Conservation (phyloP, 805 yeast species). For the Wickerhamiella azyma region DNA sequence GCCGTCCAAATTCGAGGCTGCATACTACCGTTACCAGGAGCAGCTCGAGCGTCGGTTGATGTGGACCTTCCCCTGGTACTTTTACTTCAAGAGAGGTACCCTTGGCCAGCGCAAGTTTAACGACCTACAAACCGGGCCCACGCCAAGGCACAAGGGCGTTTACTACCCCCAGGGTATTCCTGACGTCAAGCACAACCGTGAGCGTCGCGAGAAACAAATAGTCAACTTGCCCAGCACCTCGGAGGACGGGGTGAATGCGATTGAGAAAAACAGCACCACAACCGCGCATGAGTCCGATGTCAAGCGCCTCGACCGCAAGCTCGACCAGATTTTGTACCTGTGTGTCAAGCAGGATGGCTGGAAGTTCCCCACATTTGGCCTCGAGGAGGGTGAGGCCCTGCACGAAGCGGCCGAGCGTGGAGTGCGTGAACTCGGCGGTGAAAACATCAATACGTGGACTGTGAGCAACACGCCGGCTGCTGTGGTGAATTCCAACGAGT, state of each 20-base stretch:
- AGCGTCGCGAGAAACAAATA: constrained; percentile 69
- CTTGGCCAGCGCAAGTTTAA: constrained; percentile 70
- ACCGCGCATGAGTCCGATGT: constrained; percentile 73
- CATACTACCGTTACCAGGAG: constrained; percentile 69
- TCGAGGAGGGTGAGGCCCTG: constrained; percentile 34
- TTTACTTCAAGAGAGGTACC: constrained; percentile 81
- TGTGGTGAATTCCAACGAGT: constrained; percentile 47
- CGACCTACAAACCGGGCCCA: constrained; percentile 63
- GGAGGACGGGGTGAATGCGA: constrained; percentile 32
- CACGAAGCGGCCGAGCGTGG: constrained; percentile 67
- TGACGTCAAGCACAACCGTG: constrained; percentile 77
- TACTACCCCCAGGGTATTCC: constrained; percentile 77
- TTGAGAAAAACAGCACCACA: constrained; percentile 52
- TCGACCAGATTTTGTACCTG: constrained; percentile 69
- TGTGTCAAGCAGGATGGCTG: constrained; percentile 45
- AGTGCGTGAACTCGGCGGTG: constrained; percentile 58
- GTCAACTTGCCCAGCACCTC: constrained; percentile 56
- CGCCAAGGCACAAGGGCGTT: constrained; percentile 55
- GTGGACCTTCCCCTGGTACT: constrained; percentile 97
- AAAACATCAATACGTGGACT: constrained; percentile 66
- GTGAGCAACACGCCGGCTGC: constrained; percentile 86
- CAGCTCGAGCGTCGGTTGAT: constrained; percentile 79
- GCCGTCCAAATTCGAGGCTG: constrained; percentile 52
- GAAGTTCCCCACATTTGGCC: constrained; percentile 65
- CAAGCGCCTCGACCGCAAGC: constrained; percentile 60